Evolutionary conservation across 2,329 filamentous ascomycete genomes (phyloP).

Genomic region (Paraconiothyrium brasiliense): DNA sequence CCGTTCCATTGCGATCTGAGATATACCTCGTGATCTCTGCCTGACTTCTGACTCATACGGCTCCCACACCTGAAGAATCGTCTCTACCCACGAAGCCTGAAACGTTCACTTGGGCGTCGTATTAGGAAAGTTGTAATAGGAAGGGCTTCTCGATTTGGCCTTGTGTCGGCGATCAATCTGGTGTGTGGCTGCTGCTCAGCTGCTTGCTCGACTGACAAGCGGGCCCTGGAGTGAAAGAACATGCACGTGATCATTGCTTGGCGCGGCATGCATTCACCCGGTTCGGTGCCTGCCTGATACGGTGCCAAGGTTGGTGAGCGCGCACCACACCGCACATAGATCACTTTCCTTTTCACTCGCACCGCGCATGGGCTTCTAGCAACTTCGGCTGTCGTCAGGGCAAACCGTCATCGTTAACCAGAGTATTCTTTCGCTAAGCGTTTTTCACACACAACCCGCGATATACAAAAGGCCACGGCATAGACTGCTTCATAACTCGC

Average conservation of each 20-base stretch:
- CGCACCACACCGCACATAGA: neutral
- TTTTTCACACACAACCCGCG: neutral
- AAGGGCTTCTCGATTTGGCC: neutral
- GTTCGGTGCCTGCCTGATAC: neutral
- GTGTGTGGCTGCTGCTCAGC: neutral
- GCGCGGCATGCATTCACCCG: slow-evolving; percentile 1
- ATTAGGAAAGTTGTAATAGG: neutral
- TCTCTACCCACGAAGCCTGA: neutral
- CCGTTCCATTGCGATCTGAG: neutral
- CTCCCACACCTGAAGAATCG: neutral
- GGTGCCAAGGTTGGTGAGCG: neutral
- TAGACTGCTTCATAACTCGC: neutral
- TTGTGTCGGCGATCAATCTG: neutral
- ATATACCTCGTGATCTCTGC: neutral
- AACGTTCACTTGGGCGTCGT: neutral
- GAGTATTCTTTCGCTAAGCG: neutral
- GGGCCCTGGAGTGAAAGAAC: neutral
- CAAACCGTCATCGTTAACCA: neutral
- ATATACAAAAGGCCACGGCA: neutral
- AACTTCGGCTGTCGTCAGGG: neutral
- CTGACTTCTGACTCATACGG: neutral
- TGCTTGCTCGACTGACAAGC: too few species aligned
- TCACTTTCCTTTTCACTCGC: neutral
- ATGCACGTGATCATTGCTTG: neutral
- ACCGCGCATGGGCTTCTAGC: neutral